These are phyloP conservation scores for Suillus decipiens DNA, from an alignment of 768 basidiomycete genomes.

Conservation along the genomic window DNA sequence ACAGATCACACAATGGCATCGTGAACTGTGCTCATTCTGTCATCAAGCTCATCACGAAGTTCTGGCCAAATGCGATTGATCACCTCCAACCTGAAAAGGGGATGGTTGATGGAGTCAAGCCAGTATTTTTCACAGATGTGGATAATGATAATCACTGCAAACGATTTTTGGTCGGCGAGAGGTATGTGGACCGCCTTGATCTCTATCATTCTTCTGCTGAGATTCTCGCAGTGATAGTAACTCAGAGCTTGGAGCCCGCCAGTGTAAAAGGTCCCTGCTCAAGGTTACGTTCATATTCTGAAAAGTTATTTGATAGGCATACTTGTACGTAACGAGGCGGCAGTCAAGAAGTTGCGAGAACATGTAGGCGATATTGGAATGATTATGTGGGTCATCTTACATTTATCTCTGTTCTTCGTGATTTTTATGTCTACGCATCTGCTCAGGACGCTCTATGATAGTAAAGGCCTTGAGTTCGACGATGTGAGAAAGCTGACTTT, in stretches of 20 bases:
- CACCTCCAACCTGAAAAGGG: slow-evolving; percentile 55
- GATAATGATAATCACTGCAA: slow-evolving; percentile 46
- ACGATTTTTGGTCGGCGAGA: slow-evolving; percentile 55
- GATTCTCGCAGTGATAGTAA: slow-evolving; percentile 38
- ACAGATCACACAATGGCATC: slow-evolving; percentile 72
- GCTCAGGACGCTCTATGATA: slow-evolving; percentile 33
- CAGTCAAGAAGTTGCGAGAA: slow-evolving; percentile 44
- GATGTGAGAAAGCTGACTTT: slow-evolving; percentile 14
- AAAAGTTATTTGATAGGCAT: slow-evolving; percentile 50
- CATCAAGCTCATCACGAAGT: slow-evolving; percentile 56
- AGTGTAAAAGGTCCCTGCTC: slow-evolving; percentile 43
- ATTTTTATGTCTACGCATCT: neutral
- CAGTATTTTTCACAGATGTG: slow-evolving; percentile 56
- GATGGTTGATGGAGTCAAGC: slow-evolving; percentile 53
- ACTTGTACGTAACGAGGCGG: slow-evolving; percentile 62
- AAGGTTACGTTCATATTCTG: neutral
- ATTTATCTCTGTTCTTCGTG: neutral
- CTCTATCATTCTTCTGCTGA: slow-evolving; percentile 13
- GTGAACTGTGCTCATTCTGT: slow-evolving; percentile 67
- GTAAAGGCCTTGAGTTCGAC: slow-evolving; percentile 32
- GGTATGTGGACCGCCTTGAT: slow-evolving; percentile 33
- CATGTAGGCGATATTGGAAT: slow-evolving; percentile 60
- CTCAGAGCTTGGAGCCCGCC: slow-evolving; percentile 63
- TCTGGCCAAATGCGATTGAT: slow-evolving; percentile 71
- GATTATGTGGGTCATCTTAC: slow-evolving; percentile 49